Evolutionary conservation across 2,329 filamentous ascomycete genomes (phyloP).

Genomic region (Aspergillus chevalieri): DNA sequence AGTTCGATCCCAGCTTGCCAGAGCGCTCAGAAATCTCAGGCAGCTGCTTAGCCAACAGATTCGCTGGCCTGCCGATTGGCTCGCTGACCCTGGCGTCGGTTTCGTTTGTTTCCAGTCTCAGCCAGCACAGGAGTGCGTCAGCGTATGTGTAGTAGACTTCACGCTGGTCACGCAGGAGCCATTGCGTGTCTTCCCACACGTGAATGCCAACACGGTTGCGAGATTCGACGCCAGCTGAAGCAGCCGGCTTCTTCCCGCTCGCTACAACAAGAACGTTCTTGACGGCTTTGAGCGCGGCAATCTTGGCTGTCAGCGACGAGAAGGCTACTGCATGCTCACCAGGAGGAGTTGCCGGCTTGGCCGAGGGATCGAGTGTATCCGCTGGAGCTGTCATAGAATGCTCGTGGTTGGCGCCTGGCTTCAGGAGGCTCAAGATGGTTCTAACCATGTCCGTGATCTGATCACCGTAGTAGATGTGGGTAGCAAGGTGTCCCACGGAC

Average conservation of each 20-base stretch:
- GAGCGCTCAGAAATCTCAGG: slow-evolving; percentile 32
- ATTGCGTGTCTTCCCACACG: slow-evolving; percentile 95
- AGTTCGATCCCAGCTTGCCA: slow-evolving; percentile 61
- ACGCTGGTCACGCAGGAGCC: slow-evolving; percentile 77
- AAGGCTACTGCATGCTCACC: slow-evolving; percentile 46
- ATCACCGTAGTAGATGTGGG: slow-evolving; percentile 93
- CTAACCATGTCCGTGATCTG: slow-evolving; percentile 93
- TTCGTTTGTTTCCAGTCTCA: slow-evolving; percentile 69
- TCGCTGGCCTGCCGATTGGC: slow-evolving; percentile 44
- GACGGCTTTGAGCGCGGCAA: slow-evolving; percentile 67
- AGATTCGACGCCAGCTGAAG: slow-evolving; percentile 57
- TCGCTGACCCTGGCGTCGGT: slow-evolving; percentile 60
- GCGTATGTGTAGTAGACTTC: slow-evolving; percentile 78
- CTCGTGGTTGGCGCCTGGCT: slow-evolving; percentile 51
- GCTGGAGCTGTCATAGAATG: slow-evolving; percentile 42
- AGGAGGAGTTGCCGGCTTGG: slow-evolving; percentile 42
- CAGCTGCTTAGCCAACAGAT: slow-evolving; percentile 37
- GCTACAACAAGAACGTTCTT: slow-evolving; percentile 78
- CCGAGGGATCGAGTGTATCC: slow-evolving; percentile 40
- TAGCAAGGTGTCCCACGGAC: slow-evolving; percentile 85
- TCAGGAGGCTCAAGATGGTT: slow-evolving; percentile 70
- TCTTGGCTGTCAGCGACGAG: slow-evolving; percentile 56
- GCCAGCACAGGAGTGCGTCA: slow-evolving; percentile 77
- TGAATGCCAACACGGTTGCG: slow-evolving; percentile 70
- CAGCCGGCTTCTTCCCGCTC: slow-evolving; percentile 58